Base-by-base conservation (phyloP, 169 alveolate species). In the Theileria orientalis region DNA sequence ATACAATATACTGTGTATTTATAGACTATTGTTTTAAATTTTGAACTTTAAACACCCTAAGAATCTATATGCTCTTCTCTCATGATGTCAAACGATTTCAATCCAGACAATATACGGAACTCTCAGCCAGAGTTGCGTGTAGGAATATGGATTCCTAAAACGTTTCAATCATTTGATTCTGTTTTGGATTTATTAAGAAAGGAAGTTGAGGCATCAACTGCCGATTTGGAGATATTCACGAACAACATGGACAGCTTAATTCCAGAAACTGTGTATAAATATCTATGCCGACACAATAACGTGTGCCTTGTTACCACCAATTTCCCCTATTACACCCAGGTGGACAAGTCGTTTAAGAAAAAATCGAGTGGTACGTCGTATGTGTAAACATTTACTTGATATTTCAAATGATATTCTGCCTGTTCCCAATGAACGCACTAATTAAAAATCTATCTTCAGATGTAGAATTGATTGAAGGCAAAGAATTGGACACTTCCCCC, bases 321-420 rank as follows among this genome's bases (percentile, higher is more conserved):
- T 61, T 79, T 60, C 56, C 60, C 61, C 1, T 79, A 79, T 64
- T 60, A 37, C 21, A 79, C 87, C 14, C 87, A 79, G 37, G 56
- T 72, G 27, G 37, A 46, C 62, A 69, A 47, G 71, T 70, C 83
- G 8, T 29, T 37, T 6, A 47, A 32, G 27, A 51, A 44, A 16
- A 44, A 32, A 3, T 47, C 44, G 0, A 49, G 25, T 14, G 87
- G 87, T 70, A 59, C 9, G 60, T 6, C 61, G 3, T 9, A 37
- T 5, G 9, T 51, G 61, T 6, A 60, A n/a, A n/a, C n/a, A 9
- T 9, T 37, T 37, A 37, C 9, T 6, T 19, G 11, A 14, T 51
- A 51, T 6, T 8, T 6, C 61, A 51, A 6, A 21, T 51, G 19
- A 6, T 19, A 6, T 51, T n/a, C n/a, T n/a, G n/a, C n/a, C n/a